Percentiles rank a stretch among this genome's conserved stretches.
phyloP scores from a whole-genome alignment of 2,329 filamentous ascomycete species.

The Aureobasidium vineae region DNA sequence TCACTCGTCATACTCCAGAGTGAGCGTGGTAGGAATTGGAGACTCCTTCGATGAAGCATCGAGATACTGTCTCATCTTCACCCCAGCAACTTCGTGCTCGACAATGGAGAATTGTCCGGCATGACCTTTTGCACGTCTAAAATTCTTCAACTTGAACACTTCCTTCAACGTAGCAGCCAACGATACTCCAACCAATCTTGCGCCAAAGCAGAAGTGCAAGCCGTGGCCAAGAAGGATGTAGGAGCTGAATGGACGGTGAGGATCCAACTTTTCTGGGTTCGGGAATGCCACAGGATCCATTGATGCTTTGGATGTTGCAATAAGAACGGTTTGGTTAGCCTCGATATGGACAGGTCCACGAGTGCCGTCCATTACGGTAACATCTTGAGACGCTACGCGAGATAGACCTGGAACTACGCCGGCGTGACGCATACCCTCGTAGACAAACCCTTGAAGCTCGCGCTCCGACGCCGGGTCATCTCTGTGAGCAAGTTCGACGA shows the following conservation, averaged over 20 bases:
- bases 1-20: slow-evolving; percentile 44
- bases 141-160: slow-evolving; percentile 48
- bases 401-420: slow-evolving; percentile 54
- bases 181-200: slow-evolving; percentile 41
- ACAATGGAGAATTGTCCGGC: slow-evolving; percentile 46
- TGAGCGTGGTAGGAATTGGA: slow-evolving; percentile 47
- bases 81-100: slow-evolving; percentile 49
- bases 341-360: slow-evolving; percentile 51
- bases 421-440: slow-evolving; percentile 56
- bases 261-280: slow-evolving; percentile 45
- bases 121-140: slow-evolving; percentile 42
- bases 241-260: slow-evolving; percentile 43
- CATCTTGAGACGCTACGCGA: slow-evolving; percentile 49
- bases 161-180: slow-evolving; percentile 47
- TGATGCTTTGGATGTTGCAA: slow-evolving; percentile 46
- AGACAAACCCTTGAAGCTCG: slow-evolving; percentile 55
- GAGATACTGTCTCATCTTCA: slow-evolving; percentile 51
- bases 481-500: slow-evolving; percentile 51
- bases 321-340: slow-evolving; percentile 45
- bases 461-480: slow-evolving; percentile 44
- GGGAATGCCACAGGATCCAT: slow-evolving; percentile 46
- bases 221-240: slow-evolving; percentile 45
- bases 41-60: slow-evolving; percentile 50
- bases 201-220: slow-evolving; percentile 45
- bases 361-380: slow-evolving; percentile 47